A percentile compares a stretch with the other conserved stretches of the same genome.
Evolutionary conservation across 306 rosid genomes (phyloP).

Genomic region (Cucurbita argyrosperma): DNA sequence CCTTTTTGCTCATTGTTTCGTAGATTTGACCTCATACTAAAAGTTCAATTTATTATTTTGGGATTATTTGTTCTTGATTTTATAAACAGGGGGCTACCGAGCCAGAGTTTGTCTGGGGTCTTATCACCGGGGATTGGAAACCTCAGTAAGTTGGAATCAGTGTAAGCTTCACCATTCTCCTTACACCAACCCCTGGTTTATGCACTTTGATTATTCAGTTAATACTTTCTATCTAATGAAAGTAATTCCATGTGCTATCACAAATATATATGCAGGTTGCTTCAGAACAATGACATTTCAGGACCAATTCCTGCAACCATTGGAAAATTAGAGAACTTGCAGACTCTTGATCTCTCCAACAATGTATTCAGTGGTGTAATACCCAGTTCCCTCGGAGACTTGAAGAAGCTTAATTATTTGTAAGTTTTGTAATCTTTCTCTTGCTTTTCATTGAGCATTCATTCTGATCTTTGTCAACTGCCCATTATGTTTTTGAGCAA

Average conservation of each 20-base stretch:
- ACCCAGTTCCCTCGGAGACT: slow-evolving; percentile 73
- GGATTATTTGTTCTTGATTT: not conserved
- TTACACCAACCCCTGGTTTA: not conserved
- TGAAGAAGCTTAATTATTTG: slow-evolving; percentile 79
- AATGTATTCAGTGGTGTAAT: slow-evolving; percentile 55
- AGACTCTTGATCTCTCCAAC: slow-evolving; percentile 87
- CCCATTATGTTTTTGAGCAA: slow-evolving; percentile 16
- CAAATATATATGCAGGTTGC: slow-evolving; percentile 38
- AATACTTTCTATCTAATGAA: not conserved
- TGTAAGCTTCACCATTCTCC: slow-evolving; percentile 43
- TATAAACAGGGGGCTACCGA: slow-evolving; percentile 68
- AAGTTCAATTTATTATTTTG: not conserved
- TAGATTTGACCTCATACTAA: not conserved
- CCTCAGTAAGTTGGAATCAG: slow-evolving; percentile 67
- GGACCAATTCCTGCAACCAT: slow-evolving; percentile 68
- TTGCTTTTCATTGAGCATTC: not conserved
- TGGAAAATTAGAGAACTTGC: slow-evolving; percentile 77
- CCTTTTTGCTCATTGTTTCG: not conserved
- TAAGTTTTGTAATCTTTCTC: slow-evolving; percentile 31
- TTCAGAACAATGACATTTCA: slow-evolving; percentile 81
- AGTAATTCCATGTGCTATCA: not conserved
- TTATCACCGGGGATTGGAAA: slow-evolving; percentile 79
- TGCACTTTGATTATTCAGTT: too few relatives aligned
- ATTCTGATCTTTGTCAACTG: not conserved
- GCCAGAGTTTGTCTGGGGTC: slow-evolving; percentile 86